These are phyloP conservation scores for Arthrobotrys megalospora DNA, from an alignment of 2,329 filamentous ascomycete species.

Conservation along the genomic window DNA sequence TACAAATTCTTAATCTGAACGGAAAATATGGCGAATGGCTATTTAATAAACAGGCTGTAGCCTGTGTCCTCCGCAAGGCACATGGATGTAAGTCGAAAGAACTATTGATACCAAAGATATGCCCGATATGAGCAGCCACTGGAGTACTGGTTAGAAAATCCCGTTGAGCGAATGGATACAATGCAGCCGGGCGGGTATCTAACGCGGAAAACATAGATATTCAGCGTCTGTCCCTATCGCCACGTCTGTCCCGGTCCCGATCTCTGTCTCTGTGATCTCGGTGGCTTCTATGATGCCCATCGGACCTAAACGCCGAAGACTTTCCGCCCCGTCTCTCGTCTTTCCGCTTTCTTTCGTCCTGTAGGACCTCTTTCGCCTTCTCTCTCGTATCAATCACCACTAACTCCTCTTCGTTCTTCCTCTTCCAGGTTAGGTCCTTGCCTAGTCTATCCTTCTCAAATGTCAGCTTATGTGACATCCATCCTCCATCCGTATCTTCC, in stretches of 20 bases:
- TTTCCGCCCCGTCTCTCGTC: slow-evolving; percentile 69
- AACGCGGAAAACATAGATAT: background rate
- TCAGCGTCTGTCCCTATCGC: slow-evolving; percentile 28
- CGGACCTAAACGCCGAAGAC: slow-evolving; percentile 60
- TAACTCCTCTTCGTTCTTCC: slow-evolving; percentile 90
- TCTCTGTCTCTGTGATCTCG: slow-evolving; percentile 38
- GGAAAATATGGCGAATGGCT: background rate
- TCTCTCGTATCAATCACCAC: slow-evolving; percentile 93
- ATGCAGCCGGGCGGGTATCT: background rate
- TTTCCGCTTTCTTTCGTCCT: slow-evolving; percentile 75
- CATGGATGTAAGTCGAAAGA: background rate
- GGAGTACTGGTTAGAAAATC: background rate
- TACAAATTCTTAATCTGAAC: slow-evolving; percentile 22
- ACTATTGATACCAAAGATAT: background rate
- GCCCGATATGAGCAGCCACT: background rate
- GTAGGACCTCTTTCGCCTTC: slow-evolving; percentile 80
- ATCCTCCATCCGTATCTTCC: slow-evolving; percentile 68
- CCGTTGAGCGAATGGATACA: background rate
- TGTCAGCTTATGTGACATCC: slow-evolving; percentile 81
- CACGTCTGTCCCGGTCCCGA: slow-evolving; percentile 35
- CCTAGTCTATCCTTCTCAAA: slow-evolving; percentile 92
- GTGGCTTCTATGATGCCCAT: slow-evolving; percentile 41
- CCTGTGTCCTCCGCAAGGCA: background rate
- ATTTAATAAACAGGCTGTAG: background rate
- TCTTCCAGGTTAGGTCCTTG: slow-evolving; percentile 90